These are phyloP conservation scores for Arabidopsis lyrata DNA, from an alignment of 441 rosid species.

Conservation along the genomic window DNA sequence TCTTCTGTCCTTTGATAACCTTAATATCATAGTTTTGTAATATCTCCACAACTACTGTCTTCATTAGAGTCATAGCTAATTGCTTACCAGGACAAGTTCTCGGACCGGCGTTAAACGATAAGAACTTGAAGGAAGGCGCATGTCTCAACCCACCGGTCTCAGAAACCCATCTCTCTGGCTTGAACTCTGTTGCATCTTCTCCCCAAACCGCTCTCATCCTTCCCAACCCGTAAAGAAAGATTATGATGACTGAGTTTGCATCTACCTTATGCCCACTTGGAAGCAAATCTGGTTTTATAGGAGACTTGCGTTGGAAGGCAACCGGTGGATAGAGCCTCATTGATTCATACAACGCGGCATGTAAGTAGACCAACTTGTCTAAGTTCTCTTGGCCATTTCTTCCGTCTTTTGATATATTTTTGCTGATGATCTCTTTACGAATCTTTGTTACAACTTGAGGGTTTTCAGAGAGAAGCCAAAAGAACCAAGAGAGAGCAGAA, in stretches of 20 bases:
- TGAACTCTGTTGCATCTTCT: constrained; percentile 40
- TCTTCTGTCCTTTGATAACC: constrained; percentile 33
- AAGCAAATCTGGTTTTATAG: constrained; percentile 37
- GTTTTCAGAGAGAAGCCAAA: constrained; percentile 50
- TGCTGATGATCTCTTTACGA: constrained; percentile 48
- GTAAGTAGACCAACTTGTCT: constrained; percentile 47
- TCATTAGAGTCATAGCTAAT: constrained; percentile 53
- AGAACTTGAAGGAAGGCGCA: constrained; percentile 43
- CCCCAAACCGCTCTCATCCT: constrained; percentile 45
- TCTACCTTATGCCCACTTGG: constrained; percentile 47
- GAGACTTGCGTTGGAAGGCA: constrained; percentile 34
- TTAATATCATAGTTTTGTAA: constrained; percentile 39
- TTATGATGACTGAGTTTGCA: constrained; percentile 14
- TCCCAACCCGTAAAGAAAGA: constrained; percentile 41
- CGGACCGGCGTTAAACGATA: constrained; percentile 59
- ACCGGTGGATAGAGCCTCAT: constrained; percentile 50
- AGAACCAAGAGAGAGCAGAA: constrained; percentile 54
- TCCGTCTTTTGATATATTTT: not conserved
- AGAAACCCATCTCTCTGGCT: constrained; percentile 51
- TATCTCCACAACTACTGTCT: constrained; percentile 41
- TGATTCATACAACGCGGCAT: constrained; percentile 43
- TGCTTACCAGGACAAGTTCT: constrained; percentile 57
- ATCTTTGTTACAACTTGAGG: constrained; percentile 49
- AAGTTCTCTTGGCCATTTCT: constrained; percentile 11
- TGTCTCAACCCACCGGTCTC: constrained; percentile 43